Evolutionary conservation across 179 eudicot genomes (phyloP).

Genomic region (Silene coronaria): DNA sequence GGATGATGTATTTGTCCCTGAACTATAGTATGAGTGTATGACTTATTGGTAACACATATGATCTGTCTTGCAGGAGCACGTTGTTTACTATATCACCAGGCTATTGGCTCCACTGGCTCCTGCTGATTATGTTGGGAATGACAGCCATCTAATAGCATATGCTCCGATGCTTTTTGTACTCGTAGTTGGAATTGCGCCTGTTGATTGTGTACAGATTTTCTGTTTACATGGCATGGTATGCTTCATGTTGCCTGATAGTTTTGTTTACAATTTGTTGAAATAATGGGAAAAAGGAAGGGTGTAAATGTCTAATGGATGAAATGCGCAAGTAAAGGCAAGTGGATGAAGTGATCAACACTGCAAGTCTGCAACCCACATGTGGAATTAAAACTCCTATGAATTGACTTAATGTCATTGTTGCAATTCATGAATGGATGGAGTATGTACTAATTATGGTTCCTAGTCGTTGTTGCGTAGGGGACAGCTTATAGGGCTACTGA

Average conservation of each 20-base stretch:
- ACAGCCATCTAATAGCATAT: conserved; percentile 66
- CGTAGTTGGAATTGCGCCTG: conserved; percentile 76
- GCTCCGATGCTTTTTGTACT: conserved; percentile 87
- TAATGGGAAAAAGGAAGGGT: too few relatives aligned
- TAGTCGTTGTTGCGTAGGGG: too few relatives aligned
- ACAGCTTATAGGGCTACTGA: too few relatives aligned
- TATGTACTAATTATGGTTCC: too few relatives aligned
- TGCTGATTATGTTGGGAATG: conserved; percentile 47
- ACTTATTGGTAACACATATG: conserved; percentile 5
- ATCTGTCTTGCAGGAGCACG: conserved; percentile 68
- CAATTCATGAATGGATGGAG: too few relatives aligned
- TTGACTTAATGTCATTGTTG: too few relatives aligned
- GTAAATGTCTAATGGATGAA: too few relatives aligned
- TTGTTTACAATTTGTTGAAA: background rate
- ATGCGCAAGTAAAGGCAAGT: background rate
- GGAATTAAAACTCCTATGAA: too few relatives aligned
- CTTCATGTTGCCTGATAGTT: conserved; percentile 8
- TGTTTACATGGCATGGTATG: conserved; percentile 93
- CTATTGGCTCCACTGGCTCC: conserved; percentile 80
- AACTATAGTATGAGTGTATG: background rate
- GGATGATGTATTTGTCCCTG: background rate
- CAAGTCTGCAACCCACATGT: too few relatives aligned
- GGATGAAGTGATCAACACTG: background rate
- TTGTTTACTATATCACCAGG: conserved; percentile 64
- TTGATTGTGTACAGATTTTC: conserved; percentile 90